Conservation (phyloP, 257 asterid genomes). For the Solanum rostratum region DNA sequence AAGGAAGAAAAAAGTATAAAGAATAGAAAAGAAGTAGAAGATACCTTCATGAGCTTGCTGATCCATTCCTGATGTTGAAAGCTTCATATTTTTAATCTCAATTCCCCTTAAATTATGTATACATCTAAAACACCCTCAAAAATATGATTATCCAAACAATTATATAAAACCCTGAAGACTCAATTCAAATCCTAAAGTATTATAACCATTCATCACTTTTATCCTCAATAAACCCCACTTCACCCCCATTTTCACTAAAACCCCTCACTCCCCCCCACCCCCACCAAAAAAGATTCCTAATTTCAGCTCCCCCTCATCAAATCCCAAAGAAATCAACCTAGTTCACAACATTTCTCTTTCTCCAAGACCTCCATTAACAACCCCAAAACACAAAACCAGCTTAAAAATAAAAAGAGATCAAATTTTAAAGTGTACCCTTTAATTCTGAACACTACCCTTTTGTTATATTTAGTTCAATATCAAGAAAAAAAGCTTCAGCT, state of each 20-base stretch:
- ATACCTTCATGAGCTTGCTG: slow-evolving; percentile 49
- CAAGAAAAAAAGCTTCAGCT: background rate
- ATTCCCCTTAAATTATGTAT: slow-evolving; percentile 1
- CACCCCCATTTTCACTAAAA: background rate
- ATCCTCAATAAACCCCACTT: slow-evolving; percentile 7
- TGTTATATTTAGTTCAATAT: background rate
- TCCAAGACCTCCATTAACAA: slow-evolving; percentile 22
- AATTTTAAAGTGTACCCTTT: background rate
- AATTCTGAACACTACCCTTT: background rate
- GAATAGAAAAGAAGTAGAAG: slow-evolving; percentile 4
- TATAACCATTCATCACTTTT: slow-evolving; percentile 1
- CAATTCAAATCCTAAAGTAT: slow-evolving; percentile 15
- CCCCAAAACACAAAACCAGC: background rate
- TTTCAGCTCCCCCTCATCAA: slow-evolving; percentile 8
- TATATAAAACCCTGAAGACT: background rate
- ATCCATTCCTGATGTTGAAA: slow-evolving; percentile 53
- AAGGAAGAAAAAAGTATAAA: background rate
- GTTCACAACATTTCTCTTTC: slow-evolving; percentile 9
- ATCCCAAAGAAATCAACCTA: slow-evolving; percentile 15
- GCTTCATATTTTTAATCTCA: slow-evolving; percentile 27
- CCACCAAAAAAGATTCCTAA: slow-evolving; percentile 1
- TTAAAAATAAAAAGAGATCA: background rate
- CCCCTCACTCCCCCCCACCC: background rate
- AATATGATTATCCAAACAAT: slow-evolving; percentile 1
- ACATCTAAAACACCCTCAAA: slow-evolving; percentile 3